phyloP scores from a whole-genome alignment of 257 asterid species.

The Solanum virginianum region DNA sequence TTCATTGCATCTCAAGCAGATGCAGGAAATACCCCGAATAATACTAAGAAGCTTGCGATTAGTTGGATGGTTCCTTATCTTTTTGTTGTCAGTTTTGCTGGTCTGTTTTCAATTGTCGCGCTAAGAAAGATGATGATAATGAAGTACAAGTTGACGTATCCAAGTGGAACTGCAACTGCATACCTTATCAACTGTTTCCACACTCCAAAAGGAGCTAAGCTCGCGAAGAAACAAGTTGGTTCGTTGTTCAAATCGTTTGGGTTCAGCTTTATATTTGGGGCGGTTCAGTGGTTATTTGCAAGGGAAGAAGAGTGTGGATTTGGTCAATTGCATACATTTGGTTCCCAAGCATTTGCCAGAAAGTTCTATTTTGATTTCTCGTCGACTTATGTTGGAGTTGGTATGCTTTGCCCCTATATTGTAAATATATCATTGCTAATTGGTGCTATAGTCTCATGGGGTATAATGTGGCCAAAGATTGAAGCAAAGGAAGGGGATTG shows the following conservation, averaged over 20 bases:
- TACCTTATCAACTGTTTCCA: conserved; percentile 78
- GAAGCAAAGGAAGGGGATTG: conserved; percentile 7
- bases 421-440: conserved; percentile 7
- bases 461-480: conserved; percentile 4
- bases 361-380: conserved; percentile 21
- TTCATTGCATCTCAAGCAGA: conserved; percentile 33
- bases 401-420: conserved; percentile 19
- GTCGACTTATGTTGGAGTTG: conserved; percentile 14
- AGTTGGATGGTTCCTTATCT: conserved; percentile 62
- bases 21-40: conserved; percentile 31
- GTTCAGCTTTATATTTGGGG: conserved; percentile 46
- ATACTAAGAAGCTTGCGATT: conserved; percentile 38
- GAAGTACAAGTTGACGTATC: conserved; percentile 58
- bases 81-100: conserved; percentile 60
- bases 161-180: conserved; percentile 91
- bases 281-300: conserved; percentile 59
- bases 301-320: conserved; percentile 65
- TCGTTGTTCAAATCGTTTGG: conserved; percentile 47
- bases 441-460: conserved; percentile 17
- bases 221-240: conserved; percentile 61
- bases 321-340: conserved; percentile 65
- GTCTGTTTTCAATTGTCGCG: conserved; percentile 69
- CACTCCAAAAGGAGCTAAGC: conserved; percentile 68
- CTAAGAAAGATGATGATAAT: conserved; percentile 29
- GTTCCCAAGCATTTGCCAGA: conserved; percentile 35